Base-by-base conservation (phyloP, 768 basidiomycete species). In the Omphalotus guepiniiformis region DNA sequence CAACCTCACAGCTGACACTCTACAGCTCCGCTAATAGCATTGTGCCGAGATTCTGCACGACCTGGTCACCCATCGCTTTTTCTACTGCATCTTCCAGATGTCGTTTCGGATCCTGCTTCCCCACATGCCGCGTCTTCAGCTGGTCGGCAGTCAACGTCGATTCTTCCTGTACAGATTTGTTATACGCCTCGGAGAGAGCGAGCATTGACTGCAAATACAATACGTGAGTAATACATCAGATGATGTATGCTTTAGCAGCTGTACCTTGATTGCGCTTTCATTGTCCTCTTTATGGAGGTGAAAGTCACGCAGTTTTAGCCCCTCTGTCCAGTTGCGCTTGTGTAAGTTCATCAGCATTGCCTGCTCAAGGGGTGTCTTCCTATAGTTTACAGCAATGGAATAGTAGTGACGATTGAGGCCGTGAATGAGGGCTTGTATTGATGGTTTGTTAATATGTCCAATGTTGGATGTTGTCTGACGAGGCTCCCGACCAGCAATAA, bases 281-380 rank as follows among this genome's bases (percentile, higher is more conserved):
- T 98, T 98, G 25, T 71, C 71, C 65, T 89, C 82, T 61, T 93
- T 92, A 66, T 94, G 90, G 45, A 77, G 67, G 66, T 87, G 79
- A 68, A 97, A 98, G 68, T 98, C 93, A 34, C 83, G 78, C 60
- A 99, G 66, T 63, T 88, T 91, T 55, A 99, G 71, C 1, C 95
- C 96, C 65, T 98, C 94, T 2, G 96, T 98, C 96, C 96, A 99
- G 62, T 96, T 95, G 58, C 93, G 78, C 68, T 98, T 98, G 74
- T 99, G 96, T 58, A 99, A 71, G 65, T 98, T 99, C 88, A 98
- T 92, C 55, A 99, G 69, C 96, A 99, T 99, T 15, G 88, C 81
- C 63, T 99, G 96, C 67, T 99, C 96, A 2, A 95, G 80, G 63
- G 97, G 95, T 23, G 94, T 97, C 75, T 98, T 98, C 56, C 94